Conservation (phyloP, 2,329 filamentous ascomycete genomes). For the Neofusicoccum umdonicola region DNA sequence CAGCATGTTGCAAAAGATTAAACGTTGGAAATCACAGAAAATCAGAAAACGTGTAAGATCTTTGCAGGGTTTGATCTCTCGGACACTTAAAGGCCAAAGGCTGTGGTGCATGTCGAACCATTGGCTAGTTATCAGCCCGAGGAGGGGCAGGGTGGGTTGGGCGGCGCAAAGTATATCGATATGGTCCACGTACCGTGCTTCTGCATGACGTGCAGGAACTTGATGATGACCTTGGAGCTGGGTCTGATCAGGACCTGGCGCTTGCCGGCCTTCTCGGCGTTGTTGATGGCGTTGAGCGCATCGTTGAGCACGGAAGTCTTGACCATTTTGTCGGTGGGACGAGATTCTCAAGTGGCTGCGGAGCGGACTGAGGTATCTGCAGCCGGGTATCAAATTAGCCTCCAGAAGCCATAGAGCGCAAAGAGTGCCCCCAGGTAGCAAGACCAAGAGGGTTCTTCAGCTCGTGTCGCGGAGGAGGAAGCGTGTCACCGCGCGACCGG, state of each 20-base stretch:
- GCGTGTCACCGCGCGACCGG: conserved; percentile 41
- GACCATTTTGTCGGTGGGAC: conserved; percentile 82
- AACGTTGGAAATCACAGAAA: conserved; percentile 81
- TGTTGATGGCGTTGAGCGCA: conserved; percentile 98
- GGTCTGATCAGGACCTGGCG: conserved; percentile 98
- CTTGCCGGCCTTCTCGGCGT: conserved; percentile 99
- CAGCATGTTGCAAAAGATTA: conserved; percentile 90
- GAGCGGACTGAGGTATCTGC: conserved; percentile 61
- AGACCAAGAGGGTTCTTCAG: conserved; percentile 64
- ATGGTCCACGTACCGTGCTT: conserved; percentile 80
- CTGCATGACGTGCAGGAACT: conserved; percentile 99
- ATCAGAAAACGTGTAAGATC: conserved; percentile 97
- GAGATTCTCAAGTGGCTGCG: conserved; percentile 77
- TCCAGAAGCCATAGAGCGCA: conserved; percentile 61
- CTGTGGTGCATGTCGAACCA: conserved; percentile 78
- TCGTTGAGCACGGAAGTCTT: conserved; percentile 99
- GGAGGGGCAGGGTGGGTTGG: conserved; percentile 36
- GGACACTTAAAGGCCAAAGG: conserved; percentile 99
- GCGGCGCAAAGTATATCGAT: conserved; percentile 16
- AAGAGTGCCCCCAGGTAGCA: conserved; percentile 62
- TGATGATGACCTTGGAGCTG: conserved; percentile 98
- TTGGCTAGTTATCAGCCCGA: conserved; percentile 99
- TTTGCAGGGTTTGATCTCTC: conserved; percentile 82
- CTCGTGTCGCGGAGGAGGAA: conserved; percentile 53
- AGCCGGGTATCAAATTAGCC: conserved; percentile 52